phyloP scores from a whole-genome alignment of 2,329 filamentous ascomycete genomes.

The Thielaviopsis punctulata region DNA sequence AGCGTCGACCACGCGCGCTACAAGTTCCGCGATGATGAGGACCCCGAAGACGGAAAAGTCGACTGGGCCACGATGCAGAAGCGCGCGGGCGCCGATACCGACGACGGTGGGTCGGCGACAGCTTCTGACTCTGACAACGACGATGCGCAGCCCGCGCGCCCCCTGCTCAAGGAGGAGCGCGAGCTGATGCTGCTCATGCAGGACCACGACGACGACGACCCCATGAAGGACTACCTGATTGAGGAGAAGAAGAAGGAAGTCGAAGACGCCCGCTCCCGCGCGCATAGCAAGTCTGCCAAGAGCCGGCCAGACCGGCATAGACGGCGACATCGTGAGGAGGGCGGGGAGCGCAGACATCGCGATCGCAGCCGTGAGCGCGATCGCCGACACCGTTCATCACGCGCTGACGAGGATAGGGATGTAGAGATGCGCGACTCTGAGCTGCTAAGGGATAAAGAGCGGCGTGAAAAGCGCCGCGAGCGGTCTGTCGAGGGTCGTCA shows the following conservation, averaged over 20 bases:
- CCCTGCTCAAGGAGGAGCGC: constrained; percentile 61
- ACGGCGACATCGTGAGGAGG: constrained; percentile 20
- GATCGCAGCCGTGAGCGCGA: neutral
- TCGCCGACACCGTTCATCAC: neutral
- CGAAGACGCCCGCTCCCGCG: constrained; percentile 43
- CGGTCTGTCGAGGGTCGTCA: constrained; percentile 1
- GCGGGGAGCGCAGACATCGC: neutral
- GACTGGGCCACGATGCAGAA: constrained; percentile 42
- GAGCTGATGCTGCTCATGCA: constrained; percentile 60
- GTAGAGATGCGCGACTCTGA: constrained; percentile 15
- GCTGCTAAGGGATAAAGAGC: constrained; percentile 14
- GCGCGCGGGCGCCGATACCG: constrained; percentile 31
- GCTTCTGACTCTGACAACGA: constrained; percentile 30
- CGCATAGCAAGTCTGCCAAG: constrained; percentile 23
- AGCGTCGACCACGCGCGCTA: constrained; percentile 89
- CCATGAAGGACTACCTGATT: constrained; percentile 85
- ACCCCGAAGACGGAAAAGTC: constrained; percentile 39
- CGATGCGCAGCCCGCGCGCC: constrained; percentile 30
- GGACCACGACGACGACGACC: constrained; percentile 86
- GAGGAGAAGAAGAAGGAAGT: constrained; percentile 86
- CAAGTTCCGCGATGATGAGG: constrained; percentile 68
- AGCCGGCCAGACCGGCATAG: constrained; percentile 20
- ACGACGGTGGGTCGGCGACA: constrained; percentile 17
- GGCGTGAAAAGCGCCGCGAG: constrained; percentile 8
- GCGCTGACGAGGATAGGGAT: constrained; percentile 16